These are phyloP conservation scores for Artemisia argyi DNA, from an alignment of 129 eudicot genomes.

Conservation along the genomic window DNA sequence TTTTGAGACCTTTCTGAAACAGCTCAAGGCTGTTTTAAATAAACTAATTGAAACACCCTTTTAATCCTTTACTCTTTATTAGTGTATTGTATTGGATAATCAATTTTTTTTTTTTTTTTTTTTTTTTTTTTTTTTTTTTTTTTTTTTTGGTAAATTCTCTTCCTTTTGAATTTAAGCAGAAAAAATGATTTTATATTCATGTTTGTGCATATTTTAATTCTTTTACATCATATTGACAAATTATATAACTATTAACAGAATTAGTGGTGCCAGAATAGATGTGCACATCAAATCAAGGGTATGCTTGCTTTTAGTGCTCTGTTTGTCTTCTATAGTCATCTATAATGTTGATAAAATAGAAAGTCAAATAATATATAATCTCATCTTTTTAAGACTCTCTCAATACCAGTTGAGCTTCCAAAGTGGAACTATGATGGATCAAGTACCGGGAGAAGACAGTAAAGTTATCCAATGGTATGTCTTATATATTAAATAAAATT, in stretches of 20 bases:
- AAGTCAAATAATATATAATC: slow-evolving; percentile 7
- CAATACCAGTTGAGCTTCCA: slow-evolving; percentile 92
- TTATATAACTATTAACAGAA: slow-evolving; percentile 16
- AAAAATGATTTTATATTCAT: background rate
- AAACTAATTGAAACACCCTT: too few relatives aligned
- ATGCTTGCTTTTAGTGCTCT: slow-evolving; percentile 15
- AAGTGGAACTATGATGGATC: slow-evolving; percentile 99
- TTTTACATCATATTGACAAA: slow-evolving; percentile 7
- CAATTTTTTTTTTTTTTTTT: too few relatives aligned
- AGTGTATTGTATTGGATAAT: too few relatives aligned
- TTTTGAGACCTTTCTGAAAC: too few relatives aligned
- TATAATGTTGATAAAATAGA: slow-evolving; percentile 2
- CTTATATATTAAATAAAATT: slow-evolving; percentile 2
- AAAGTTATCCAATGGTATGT: slow-evolving; percentile 96
- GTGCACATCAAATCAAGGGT: slow-evolving; percentile 98
- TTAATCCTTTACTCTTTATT: too few relatives aligned
- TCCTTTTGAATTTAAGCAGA: background rate
- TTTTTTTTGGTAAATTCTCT: slow-evolving; percentile 49
- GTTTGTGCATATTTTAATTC: background rate
- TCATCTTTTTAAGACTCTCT: slow-evolving; percentile 67
- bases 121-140: too few relatives aligned
- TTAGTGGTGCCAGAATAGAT: slow-evolving; percentile 67
- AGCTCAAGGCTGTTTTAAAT: too few relatives aligned
- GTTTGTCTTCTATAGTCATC: slow-evolving; percentile 1
- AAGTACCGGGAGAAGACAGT: slow-evolving; percentile 97